Base-by-base conservation (phyloP, 345 rosid genomes). In the Clarkia xantiana region DNA sequence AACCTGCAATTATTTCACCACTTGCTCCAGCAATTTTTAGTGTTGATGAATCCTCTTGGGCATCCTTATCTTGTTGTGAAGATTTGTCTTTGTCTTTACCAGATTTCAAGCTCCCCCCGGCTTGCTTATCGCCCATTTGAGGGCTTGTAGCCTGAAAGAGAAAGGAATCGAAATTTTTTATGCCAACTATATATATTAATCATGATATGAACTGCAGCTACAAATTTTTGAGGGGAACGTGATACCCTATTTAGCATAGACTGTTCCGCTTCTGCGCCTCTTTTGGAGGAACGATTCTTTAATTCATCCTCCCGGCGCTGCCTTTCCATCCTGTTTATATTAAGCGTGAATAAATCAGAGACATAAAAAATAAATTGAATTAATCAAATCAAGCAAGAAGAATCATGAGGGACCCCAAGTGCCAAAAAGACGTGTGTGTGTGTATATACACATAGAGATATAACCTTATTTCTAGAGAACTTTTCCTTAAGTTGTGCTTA, bases 1-100 rank as follows among this genome's bases (percentile, higher is more conserved):
- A 47, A 91, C 99, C 99, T 72, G 99, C 99, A 40, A 94, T 84
- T 66, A 93, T 87, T 69, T 87, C 99, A 43, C 97, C 99, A 52
- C 69, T 84, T 22, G 94, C 70, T 44, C 96, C 99, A 18, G 94
- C 95, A 65, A 82, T 80, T 71, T 93, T 84, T 63, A 93, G 71
- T 54, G 79, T 74, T 39, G 97, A 54, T 47, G 36, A 29, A 10
- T 80, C 91, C 65, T 87, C 99, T 41, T 65, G 82, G 40, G 62
- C 72, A 58, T 84, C 94, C 70, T 86, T 84, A 48, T 82, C 94
- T 69, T 72, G 76, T 52, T 64, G 72, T 56, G 62, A 63, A 19
- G 71, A 56, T 69, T 87, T 93, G 13, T 84, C 97, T 72, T 87
- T 93, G 81, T 76, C 96, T 72, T 87, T 93, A 81, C 77, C 62